Evolutionary conservation across 2,329 filamentous ascomycete genomes (phyloP), one percentile per base, ranked within the genome.

Genomic region (Aureobasidium sp.): DNA sequence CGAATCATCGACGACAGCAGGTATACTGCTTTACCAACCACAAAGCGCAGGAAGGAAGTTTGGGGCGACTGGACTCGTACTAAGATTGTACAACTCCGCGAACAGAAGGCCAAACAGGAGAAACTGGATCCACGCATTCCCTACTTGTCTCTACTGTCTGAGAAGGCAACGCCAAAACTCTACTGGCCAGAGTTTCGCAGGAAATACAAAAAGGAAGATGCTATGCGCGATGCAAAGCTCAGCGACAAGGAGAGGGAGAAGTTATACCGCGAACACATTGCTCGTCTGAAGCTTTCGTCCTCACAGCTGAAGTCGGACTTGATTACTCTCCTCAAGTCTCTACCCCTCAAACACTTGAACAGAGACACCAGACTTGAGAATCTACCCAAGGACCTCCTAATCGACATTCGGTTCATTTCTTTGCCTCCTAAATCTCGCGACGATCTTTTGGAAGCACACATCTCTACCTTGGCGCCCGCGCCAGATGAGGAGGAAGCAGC

Each of bases 151-250:
- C 88, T 99, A 65, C 78, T 99, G 33, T 85, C 93, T 65, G 84
- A 87, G 53, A 84, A 91, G 67, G 93, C 92, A 0, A 94, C 87
- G 0, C 88, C 90, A 0, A 97, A 96, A 75, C 81, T 99, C 1
- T 99, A 96, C 79, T 99, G 94, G 94, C 88, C 90, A 0, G 94
- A 99, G 72, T 99, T 99, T 76, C 91, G 90, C 69, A 82, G 94
- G 37, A 99, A 97, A 72, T 94, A 85, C 75, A 88, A 88, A 66
- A 92, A 88, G 66, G 91, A 96, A 66, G 74, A 83, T 0, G 82
- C 86, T 58, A 91, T 99, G 88, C 88, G 87, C 64, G 88, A 93
- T 63, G 78, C 83, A 17, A 77, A 78, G 63, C 66, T 80, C 4
- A 67, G 72, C 22, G 80, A 81, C 69, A 90, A 88, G 72, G 90